Evolutionary conservation across 202 grass and related monocot species (phyloP), one percentile per base, ranked within the genome.

Genomic region (Eragrostis tef): DNA sequence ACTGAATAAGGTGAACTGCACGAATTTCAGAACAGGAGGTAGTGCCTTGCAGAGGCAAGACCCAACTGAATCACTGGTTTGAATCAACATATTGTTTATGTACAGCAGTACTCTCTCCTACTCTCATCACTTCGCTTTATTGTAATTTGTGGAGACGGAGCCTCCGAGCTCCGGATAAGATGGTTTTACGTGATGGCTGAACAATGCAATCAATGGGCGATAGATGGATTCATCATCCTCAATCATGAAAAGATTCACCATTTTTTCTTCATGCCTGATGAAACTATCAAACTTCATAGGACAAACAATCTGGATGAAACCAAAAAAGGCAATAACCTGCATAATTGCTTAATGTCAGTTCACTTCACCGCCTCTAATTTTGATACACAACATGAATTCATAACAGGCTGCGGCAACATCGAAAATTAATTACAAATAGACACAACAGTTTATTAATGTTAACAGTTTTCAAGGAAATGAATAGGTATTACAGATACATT

Each of bases 121-220:
- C 74, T 79, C 58, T 50, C 26, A 81, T 13, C 44, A 62, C 27
- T 78, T 57, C 71, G 58, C 34, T 39, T 88, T 75, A 84, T 84
- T 84, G 2, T 52, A 41, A 84, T 45, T 15, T 56, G 43, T 17
- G 58, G 43, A 60, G 51, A 44, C 16, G 0, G 14, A 6, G 24
- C 26, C 72, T 81, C 61, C 70, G 42, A 81, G 21, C 45, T 85
- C 71, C 39, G 26, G 81, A 85, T 85, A 77, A 69, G 62, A 79
- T 69, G n/a, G 31, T 67, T 77, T 17, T 56, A 79, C 83, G 83
- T 6, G 73, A 61, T 34, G 49, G 51, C 14, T 0, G 11, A 44
- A 54, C 12, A 69, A 53, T 39, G 34, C 34, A 39, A 39, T 39
- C 34, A 39, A 39, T 39, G 34, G 34, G 34, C 34, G 1, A 39